Conservation (phyloP, 169 alveolate genomes). For the Eimeria sp. region DNA sequence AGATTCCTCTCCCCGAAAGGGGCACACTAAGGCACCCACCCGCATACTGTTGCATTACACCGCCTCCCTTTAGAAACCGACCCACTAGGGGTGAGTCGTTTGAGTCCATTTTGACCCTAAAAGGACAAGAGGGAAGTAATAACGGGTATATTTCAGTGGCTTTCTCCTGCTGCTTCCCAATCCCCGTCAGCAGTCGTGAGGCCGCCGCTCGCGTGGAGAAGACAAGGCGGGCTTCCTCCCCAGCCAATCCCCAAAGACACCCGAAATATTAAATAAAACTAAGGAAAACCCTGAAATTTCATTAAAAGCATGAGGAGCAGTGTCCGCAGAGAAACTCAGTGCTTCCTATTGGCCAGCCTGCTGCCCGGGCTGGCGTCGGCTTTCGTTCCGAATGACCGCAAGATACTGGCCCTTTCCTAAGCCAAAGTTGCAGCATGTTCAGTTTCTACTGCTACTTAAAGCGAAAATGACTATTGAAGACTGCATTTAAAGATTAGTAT, state of each 20-base stretch:
- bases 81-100: not conserved
- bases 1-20: not conserved
- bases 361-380: not conserved
- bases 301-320: not conserved
- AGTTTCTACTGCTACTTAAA: constrained; percentile 10
- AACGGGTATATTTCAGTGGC: not conserved
- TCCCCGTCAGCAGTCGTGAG: not conserved
- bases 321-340: not conserved
- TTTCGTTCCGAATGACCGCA: not conserved
- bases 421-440: not conserved
- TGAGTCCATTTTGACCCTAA: not conserved
- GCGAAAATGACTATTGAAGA: not conserved
- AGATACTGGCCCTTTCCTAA: not conserved
- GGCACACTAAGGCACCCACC: not conserved
- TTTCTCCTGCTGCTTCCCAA: not conserved
- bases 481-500: not conserved
- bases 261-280: not conserved
- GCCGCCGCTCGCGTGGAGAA: not conserved
- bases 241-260: not conserved
- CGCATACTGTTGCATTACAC: constrained; percentile 46
- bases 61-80: constrained; percentile 10
- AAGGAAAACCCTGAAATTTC: not conserved
- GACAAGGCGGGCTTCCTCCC: constrained; percentile 28
- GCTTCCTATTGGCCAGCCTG: not conserved
- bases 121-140: not conserved